Percentiles rank a stretch among this genome's conserved stretches.
Evolutionary conservation across 176 grass and related monocot genomes (phyloP).

Genomic region (Musa troglodytarum): DNA sequence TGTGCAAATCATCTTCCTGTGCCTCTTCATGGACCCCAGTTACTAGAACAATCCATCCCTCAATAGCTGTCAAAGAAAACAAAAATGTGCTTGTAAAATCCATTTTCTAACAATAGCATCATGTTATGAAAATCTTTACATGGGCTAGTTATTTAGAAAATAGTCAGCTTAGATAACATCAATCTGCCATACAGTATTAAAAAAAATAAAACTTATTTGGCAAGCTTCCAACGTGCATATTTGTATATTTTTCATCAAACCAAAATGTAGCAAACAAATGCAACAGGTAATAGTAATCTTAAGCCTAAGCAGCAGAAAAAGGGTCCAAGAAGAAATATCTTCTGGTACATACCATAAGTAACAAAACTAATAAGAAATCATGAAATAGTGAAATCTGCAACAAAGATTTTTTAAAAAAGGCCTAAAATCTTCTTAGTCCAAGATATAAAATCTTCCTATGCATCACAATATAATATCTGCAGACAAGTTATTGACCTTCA

Average conservation of each 20-base stretch:
- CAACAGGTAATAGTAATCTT: background rate
- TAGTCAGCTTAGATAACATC: background rate
- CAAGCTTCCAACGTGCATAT: background rate
- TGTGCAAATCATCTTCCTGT: conserved; percentile 19
- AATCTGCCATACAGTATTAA: background rate
- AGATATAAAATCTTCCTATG: too few species aligned
- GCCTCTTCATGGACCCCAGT: conserved; percentile 12
- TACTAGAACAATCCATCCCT: conserved; percentile 16
- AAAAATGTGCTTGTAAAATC: background rate
- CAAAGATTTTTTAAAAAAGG: too few species aligned
- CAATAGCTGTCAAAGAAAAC: conserved; percentile 3
- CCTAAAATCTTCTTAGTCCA: too few species aligned
- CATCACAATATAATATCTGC: too few species aligned
- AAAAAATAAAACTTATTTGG: background rate
- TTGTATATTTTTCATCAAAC: background rate
- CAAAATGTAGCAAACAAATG: background rate
- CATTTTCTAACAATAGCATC: background rate
- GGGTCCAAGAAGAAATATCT: background rate
- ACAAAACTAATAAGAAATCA: too few species aligned
- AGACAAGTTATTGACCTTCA: too few species aligned
- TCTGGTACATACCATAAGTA: background rate
- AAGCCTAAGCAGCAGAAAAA: background rate
- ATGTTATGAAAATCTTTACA: background rate
- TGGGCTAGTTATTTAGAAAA: background rate
- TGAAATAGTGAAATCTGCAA: too few species aligned